Conservation (phyloP, 2,329 filamentous ascomycete genomes). For the Clarireedia monteithiana region DNA sequence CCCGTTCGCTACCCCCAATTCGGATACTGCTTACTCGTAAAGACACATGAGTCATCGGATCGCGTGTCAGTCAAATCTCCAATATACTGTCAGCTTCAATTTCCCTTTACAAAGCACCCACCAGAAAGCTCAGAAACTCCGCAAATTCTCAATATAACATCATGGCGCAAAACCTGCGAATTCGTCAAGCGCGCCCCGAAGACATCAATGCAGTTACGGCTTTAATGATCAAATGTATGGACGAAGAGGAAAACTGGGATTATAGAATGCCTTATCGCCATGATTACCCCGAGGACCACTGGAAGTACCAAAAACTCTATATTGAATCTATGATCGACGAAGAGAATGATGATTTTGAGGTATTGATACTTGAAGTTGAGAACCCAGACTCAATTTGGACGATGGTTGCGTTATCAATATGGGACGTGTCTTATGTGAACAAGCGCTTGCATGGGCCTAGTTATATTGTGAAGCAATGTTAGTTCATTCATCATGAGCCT, state of each 20-base stretch:
- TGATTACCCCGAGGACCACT: not conserved
- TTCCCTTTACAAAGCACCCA: no score
- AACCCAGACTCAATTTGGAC: not conserved
- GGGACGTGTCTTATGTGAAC: slow-evolving; percentile 1
- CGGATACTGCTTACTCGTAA: no score
- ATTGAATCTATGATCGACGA: not conserved
- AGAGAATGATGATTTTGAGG: not conserved
- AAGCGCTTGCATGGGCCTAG: not conserved
- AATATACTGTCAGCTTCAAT: no score
- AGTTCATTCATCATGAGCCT: not conserved
- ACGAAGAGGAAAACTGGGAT: not conserved
- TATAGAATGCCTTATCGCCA: not conserved
- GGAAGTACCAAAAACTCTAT: not conserved
- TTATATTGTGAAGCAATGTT: not conserved
- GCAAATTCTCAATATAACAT: no score
- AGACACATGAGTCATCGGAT: no score
- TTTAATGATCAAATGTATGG: not conserved
- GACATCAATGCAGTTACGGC: not conserved
- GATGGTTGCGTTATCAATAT: not conserved
- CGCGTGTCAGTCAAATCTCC: no score
- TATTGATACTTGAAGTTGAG: not conserved
- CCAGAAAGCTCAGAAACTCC: no score
- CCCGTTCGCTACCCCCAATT: no score
- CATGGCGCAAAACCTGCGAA: not conserved
- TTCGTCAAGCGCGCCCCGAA: not conserved